These are phyloP conservation scores for Isoetes engelmannii DNA, from an alignment of 83 land plant species.

Conservation along the genomic window DNA sequence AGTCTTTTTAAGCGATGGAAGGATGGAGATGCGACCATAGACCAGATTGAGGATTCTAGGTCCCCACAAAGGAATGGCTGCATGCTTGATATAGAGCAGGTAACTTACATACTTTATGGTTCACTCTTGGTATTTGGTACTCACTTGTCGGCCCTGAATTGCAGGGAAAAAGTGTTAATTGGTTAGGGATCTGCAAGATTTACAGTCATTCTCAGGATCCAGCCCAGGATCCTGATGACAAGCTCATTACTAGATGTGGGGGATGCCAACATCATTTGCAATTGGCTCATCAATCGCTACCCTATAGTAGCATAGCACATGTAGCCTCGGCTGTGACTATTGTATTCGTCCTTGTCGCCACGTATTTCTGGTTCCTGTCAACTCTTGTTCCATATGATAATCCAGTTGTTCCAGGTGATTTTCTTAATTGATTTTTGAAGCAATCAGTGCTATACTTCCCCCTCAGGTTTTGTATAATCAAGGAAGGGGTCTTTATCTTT, in stretches of 20 bases:
- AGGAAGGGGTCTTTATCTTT: too few relatives aligned
- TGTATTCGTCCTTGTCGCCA: conserved; percentile 3
- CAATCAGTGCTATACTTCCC: too few relatives aligned
- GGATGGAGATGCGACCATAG: conserved; percentile 33
- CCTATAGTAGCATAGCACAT: conserved; percentile 3
- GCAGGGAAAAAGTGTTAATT: not conserved
- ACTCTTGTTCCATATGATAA: conserved; percentile 6
- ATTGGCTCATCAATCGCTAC: not conserved
- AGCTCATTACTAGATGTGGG: not conserved
- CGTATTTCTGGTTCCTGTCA: conserved; percentile 9
- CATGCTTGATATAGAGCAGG: not conserved
- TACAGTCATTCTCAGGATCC: not conserved
- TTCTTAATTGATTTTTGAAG: not conserved
- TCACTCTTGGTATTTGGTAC: not conserved
- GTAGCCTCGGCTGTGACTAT: not conserved
- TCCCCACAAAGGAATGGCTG: not conserved
- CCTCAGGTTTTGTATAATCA: too few relatives aligned
- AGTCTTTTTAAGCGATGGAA: conserved; percentile 32
- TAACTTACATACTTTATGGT: not conserved
- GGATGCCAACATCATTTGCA: not conserved
- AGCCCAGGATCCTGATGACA: not conserved
- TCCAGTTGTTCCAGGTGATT: not conserved
- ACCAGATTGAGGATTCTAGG: not conserved
- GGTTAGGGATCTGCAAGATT: not conserved
- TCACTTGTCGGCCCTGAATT: not conserved